Conservation (phyloP, 2,329 filamentous ascomycete genomes). For the Ophiostoma triangulosporum region DNA sequence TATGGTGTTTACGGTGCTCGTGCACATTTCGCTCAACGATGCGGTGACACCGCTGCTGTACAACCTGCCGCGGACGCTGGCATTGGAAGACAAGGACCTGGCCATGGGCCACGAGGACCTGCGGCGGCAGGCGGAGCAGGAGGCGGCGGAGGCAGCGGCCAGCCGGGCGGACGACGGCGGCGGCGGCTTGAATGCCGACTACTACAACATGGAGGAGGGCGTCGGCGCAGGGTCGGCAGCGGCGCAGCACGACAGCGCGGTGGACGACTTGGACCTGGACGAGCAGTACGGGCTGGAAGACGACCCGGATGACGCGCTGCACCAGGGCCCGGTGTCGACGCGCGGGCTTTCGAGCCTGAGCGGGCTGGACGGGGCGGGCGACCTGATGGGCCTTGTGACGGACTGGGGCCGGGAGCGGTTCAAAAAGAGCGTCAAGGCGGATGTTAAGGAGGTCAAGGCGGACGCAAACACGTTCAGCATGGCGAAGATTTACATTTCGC, state of each 20-base stretch:
- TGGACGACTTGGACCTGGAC: not conserved
- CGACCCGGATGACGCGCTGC: constrained; percentile 23
- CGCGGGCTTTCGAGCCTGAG: constrained; percentile 16
- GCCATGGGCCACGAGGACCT: constrained; percentile 13
- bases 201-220: constrained; percentile 20
- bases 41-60: constrained; percentile 59
- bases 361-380: constrained; percentile 20
- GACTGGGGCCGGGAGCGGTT: constrained; percentile 16
- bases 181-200: constrained; percentile 18
- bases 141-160: not conserved
- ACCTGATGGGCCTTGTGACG: constrained; percentile 15
- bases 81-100: constrained; percentile 23
- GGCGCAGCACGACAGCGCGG: not conserved
- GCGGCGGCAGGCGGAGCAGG: constrained; percentile 5
- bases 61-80: constrained; percentile 55
- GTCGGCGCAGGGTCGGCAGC: not conserved
- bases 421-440: constrained; percentile 10
- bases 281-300: constrained; percentile 22
- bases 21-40: constrained; percentile 57
- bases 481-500: not conserved
- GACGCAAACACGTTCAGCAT: constrained; percentile 18
- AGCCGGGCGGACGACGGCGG: not conserved
- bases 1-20: constrained; percentile 62
- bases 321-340: constrained; percentile 9
- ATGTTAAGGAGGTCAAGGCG: constrained; percentile 14